Percentiles rank a stretch among this genome's conserved stretches.
phyloP scores from a whole-genome alignment of 2,329 filamentous ascomycete species.

The Fusarium chuoi region DNA sequence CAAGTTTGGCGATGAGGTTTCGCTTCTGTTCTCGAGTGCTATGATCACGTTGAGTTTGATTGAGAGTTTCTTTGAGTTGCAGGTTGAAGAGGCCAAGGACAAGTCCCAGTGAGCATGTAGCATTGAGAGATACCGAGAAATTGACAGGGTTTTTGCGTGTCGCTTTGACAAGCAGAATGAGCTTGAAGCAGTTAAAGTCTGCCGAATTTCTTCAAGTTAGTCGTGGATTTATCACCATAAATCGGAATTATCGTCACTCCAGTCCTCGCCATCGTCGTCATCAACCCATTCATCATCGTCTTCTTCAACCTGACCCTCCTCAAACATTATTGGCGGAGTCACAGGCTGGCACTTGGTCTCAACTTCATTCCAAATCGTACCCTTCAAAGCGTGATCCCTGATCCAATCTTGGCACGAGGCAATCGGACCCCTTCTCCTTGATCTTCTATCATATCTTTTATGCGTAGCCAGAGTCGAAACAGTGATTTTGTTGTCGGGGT shows the following conservation, averaged over 20 bases:
- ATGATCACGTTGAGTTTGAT: constrained; percentile 9
- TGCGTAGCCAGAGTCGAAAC: background rate
- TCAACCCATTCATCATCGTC: background rate
- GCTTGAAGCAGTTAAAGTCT: background rate
- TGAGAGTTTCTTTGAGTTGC: constrained; percentile 6
- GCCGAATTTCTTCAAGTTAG: background rate
- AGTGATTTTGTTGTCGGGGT: background rate
- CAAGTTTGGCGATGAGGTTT: background rate
- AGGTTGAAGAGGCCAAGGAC: background rate
- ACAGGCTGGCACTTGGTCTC: background rate
- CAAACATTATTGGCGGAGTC: background rate
- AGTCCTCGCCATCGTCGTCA: background rate
- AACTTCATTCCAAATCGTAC: constrained; percentile 14
- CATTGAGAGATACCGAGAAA: rapidly evolving
- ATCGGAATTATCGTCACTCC: background rate
- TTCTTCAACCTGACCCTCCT: background rate
- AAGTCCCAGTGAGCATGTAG: background rate
- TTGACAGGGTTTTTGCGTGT: rapidly evolving
- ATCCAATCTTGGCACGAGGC: constrained; percentile 11
- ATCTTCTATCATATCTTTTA: background rate
- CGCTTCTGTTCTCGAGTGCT: constrained; percentile 1
- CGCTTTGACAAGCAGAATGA: too few relatives aligned
- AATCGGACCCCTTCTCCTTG: background rate
- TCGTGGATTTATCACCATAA: background rate
- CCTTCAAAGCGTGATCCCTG: background rate